Evolutionary conservation across 108 stramenopile genomes (phyloP).

Genomic region (Cyclotella choctawhatcheeana): DNA sequence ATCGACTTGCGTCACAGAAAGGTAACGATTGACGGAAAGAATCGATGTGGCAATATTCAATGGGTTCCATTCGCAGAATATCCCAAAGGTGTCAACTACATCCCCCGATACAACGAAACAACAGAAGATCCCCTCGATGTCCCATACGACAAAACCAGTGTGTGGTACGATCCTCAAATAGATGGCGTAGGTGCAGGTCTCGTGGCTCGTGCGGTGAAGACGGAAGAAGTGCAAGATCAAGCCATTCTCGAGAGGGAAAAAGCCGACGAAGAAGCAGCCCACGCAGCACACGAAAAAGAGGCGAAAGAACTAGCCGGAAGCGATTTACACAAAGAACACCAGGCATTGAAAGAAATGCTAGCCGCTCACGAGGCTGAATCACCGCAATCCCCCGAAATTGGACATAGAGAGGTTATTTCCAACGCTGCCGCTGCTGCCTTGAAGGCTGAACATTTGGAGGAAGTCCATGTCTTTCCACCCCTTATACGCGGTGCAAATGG

Average conservation of each 20-base stretch:
- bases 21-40: conserved; percentile 58
- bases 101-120: conserved; percentile 41
- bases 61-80: conserved; percentile 80
- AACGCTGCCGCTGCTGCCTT: conserved; percentile 35
- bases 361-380: not conserved
- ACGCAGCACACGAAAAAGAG: conserved; percentile 36
- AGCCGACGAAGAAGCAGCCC: conserved; percentile 23
- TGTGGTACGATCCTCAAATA: conserved; percentile 51
- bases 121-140: conserved; percentile 46
- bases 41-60: conserved; percentile 81
- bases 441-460: conserved; percentile 27
- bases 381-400: not conserved
- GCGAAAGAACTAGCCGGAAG: conserved; percentile 35
- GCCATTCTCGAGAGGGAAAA: not conserved
- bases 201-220: conserved; percentile 17
- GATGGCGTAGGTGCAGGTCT: conserved; percentile 36
- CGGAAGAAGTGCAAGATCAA: conserved; percentile 9
- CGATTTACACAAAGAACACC: conserved; percentile 30
- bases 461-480: conserved; percentile 33
- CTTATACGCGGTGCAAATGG: conserved; percentile 23
- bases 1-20: conserved; percentile 59
- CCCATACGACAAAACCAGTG: conserved; percentile 50
- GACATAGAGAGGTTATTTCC: conserved; percentile 39
- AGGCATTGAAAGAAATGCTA: conserved; percentile 25
- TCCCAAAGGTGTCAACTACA: conserved; percentile 51